phyloP scores from a whole-genome alignment of 495 filamentous ascomycete genomes.

The Immersiella caudata region DNA sequence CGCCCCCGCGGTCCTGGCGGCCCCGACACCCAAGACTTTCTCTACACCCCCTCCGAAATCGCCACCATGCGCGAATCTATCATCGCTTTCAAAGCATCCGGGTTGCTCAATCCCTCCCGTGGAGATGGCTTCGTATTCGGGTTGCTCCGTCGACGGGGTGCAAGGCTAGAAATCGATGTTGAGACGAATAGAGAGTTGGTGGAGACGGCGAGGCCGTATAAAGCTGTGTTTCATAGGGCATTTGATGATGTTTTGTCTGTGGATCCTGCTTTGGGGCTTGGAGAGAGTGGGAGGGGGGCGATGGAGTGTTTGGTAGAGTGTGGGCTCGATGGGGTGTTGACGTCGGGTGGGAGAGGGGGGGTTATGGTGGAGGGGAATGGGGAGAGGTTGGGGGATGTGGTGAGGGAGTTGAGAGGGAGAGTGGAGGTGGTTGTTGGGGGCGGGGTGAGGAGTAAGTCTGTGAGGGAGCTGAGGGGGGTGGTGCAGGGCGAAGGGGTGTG shows the following conservation, averaged over 20 bases:
- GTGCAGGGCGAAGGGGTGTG: constrained; percentile 7
- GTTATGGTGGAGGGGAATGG: constrained; percentile 32
- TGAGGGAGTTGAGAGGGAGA: constrained; percentile 21
- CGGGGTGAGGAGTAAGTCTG: constrained; percentile 41
- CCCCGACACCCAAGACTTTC: constrained; percentile 36
- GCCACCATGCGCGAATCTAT: constrained; percentile 37
- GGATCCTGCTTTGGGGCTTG: not conserved
- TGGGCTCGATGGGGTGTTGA: constrained; percentile 46
- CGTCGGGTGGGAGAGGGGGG: constrained; percentile 43
- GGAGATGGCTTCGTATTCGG: constrained; percentile 55
- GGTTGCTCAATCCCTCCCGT: constrained; percentile 27
- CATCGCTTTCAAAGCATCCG: constrained; percentile 28
- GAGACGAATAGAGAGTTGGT: constrained; percentile 32
- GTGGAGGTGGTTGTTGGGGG: constrained; percentile 48
- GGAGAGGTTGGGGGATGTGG: constrained; percentile 32
- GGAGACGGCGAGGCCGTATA: constrained; percentile 29
- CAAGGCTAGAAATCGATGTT: constrained; percentile 33
- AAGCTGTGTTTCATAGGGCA: constrained; percentile 45
- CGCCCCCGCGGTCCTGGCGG: constrained; percentile 41
- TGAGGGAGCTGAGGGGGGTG: constrained; percentile 24
- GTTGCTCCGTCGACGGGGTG: constrained; percentile 23
- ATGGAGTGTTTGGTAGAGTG: constrained; percentile 31
- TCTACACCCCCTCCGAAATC: constrained; percentile 43
- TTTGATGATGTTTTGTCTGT: constrained; percentile 42
- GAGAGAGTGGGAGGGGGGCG: constrained; percentile 23